phyloP scores from a whole-genome alignment of 805 yeast genomes.

The Candida railenensis region DNA sequence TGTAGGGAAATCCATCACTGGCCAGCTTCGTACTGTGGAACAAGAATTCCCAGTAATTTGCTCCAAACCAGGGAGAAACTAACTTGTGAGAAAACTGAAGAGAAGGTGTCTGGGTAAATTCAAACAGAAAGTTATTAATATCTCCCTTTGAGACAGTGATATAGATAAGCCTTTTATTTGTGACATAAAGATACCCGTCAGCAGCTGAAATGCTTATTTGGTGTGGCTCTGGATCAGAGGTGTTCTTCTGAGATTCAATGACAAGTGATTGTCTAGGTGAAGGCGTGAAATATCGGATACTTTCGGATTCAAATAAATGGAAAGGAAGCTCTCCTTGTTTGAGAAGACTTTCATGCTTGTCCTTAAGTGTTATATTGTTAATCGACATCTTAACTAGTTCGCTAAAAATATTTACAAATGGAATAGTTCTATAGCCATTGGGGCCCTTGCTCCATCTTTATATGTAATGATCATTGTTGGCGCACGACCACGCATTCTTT shows the following conservation, averaged over 20 bases:
- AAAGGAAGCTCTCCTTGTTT: constrained; percentile 14
- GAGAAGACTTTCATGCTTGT: not conserved
- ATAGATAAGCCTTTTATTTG: constrained; percentile 40
- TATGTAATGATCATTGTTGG: not conserved
- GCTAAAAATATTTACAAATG: too few species aligned
- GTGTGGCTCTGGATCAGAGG: constrained; percentile 6
- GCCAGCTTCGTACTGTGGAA: constrained; percentile 33
- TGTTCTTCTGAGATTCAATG: constrained; percentile 17
- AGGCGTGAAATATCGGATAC: constrained; percentile 11
- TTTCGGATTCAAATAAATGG: constrained; percentile 10
- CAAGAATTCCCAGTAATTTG: constrained; percentile 46
- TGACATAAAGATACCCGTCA: constrained; percentile 42
- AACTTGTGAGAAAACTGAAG: constrained; percentile 39
- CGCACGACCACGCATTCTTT: not conserved
- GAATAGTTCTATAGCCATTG: not conserved
- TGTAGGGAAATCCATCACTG: constrained; percentile 40
- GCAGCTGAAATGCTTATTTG: constrained; percentile 26
- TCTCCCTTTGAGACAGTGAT: constrained; percentile 42
- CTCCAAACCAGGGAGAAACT: constrained; percentile 54
- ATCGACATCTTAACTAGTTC: constrained; percentile 3
- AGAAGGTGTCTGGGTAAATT: constrained; percentile 21
- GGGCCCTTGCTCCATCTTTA: not conserved
- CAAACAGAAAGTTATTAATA: constrained; percentile 39
- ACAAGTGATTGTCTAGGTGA: constrained; percentile 29
- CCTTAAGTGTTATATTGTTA: constrained; percentile 1